A percentile compares a stretch with the other conserved stretches of the same genome.
Evolutionary conservation across 2,329 filamentous ascomycete genomes (phyloP).

Genomic region (Aureobasidium sp.): DNA sequence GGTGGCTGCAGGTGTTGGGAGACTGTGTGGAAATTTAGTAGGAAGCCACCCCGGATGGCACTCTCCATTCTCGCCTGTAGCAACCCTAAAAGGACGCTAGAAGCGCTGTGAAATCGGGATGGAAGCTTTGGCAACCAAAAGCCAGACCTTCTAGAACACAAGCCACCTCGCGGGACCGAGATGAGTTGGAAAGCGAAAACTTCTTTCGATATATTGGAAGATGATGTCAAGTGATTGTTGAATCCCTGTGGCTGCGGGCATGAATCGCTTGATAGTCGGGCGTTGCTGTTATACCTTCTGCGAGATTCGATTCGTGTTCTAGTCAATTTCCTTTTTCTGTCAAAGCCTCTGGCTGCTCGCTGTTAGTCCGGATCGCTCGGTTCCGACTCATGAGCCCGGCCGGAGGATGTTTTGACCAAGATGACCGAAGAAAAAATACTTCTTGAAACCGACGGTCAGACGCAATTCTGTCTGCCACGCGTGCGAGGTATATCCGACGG

Average conservation of each 20-base stretch:
- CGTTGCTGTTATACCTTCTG: background rate
- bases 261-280: background rate
- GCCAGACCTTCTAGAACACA: background rate
- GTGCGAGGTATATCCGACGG: background rate
- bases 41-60: background rate
- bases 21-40: slow-evolving; percentile 1
- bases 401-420: background rate
- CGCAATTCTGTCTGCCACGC: background rate
- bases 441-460: background rate
- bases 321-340: slow-evolving; percentile 9
- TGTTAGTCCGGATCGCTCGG: background rate
- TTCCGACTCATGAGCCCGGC: background rate
- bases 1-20: slow-evolving; percentile 10
- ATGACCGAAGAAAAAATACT: background rate
- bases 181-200: slow-evolving; percentile 5
- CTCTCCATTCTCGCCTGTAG: slow-evolving; percentile 5
- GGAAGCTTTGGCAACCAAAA: background rate
- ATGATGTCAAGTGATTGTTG: slow-evolving; percentile 7
- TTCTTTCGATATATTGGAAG: slow-evolving; percentile 7
- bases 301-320: slow-evolving; percentile 1
- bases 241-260: background rate
- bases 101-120: slow-evolving; percentile 6
- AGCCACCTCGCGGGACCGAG: background rate
- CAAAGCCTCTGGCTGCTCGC: background rate
- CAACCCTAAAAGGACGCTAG: slow-evolving; percentile 2